Base-by-base conservation (phyloP, 768 basidiomycete genomes). In the Leccinum broughii region DNA sequence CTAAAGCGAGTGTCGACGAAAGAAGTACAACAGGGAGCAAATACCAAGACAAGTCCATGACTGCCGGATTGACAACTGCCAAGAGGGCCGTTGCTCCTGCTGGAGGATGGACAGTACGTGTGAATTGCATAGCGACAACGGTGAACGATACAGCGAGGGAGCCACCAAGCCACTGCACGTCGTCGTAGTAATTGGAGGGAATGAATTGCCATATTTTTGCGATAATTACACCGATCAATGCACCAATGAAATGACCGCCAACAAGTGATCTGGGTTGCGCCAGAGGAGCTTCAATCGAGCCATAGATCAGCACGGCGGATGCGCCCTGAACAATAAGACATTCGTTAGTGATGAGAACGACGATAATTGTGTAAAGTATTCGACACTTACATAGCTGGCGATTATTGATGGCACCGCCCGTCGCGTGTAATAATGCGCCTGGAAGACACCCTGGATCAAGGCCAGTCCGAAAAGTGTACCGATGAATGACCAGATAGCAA, bases 31-130 rank as follows among this genome's bases (percentile, higher is more conserved):
- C 77, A 7, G 82, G 82, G 10, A 86, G 73, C 57, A 82, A 81
- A 62, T 83, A 81, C 84, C 83, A 84, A 13, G 78, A 79, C 41
- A 84, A 66, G 10, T 69, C 64, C n/a, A 80, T 68, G 20, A 82
- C 68, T 13, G 80, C 74, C 8, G 72, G 61, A 63, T 78, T 79
- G 30, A 80, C 67, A 3, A 79, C 76, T n/a, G 83, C 79, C 11
- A 85, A 72, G 39, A 85, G 72, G 14, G 83, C 82, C 1, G 83
- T 84, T 17, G 83, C 84, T 58, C 83, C 85, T 55, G 81, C 83
- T 24, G 85, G 84, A 4, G 84, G 84, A 64, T 85, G 84, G 6
- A 77, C 78, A 3, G 81, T 85, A 10, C 66, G 68, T 9, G 83
- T 82, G 55, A 84, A 71, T 62, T 83, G 82, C 85, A 85, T 84